Base-by-base conservation (phyloP, 78 protist genomes). In the Dictyostelium capitatum region DNA sequence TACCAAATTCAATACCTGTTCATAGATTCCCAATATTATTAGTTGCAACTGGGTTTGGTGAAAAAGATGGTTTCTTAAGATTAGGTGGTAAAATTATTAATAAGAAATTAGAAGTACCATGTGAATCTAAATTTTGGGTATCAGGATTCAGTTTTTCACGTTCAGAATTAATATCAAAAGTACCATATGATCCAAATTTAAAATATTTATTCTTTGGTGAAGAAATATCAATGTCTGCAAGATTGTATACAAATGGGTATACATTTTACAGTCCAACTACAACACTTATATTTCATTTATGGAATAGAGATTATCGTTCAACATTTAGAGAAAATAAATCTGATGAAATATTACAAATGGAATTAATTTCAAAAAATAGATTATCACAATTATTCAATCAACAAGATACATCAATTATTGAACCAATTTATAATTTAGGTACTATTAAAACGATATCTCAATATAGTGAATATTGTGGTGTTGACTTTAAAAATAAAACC, bases 101-200 rank as follows among this genome's bases (percentile, higher is more conserved):
- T 4, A 30, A 51, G 10, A 20, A 25, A 2, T 51, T 73, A 4
- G 17, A 1, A 7, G 0, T 15, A n/a, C 96, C 96, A 1, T 17
- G 79, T 3, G 47, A 28, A 25, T 62, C 87, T 1, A 10, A 37
- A 10, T 94, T 94, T 51, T 94, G 96, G 96, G 87, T 87, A 14
- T 79, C 95, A 8, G 96, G 96, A 4, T 94, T 89, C 30, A 73
- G 91, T 53, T 94, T 94, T 73, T 81, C 95, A 47, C 19, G 23
- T 17, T 43, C 91, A 1, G 28, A 69, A 9, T 69, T 94, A 7
- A 84, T 94, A 3, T 20, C 9, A 20, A 80, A 70, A 6, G 95
- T 80, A 32, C 96, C 95, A 1, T 94, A 94, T 57, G 96, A 89
- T 65, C 94, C 96, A 50, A 74, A 82, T 74, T 89, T 94, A 12